Evolutionary conservation across 345 rosid genomes (phyloP).

Genomic region (Linum tenue): DNA sequence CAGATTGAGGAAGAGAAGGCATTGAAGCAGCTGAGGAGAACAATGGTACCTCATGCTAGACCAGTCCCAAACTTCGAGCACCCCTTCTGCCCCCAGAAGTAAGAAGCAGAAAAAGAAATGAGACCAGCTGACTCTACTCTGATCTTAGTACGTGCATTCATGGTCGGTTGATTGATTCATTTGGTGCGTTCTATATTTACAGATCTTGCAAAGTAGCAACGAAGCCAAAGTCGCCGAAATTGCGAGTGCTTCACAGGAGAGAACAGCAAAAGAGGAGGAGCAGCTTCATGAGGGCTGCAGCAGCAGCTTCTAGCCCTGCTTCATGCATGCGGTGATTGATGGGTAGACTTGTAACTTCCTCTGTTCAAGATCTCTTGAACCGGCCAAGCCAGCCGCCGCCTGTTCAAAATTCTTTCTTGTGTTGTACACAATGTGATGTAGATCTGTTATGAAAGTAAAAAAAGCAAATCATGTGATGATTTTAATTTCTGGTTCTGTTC

Average conservation of each 20-base stretch:
- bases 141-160: background rate
- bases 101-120: conserved; percentile 5
- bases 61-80: conserved; percentile 75
- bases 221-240: conserved; percentile 52
- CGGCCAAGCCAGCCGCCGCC: background rate
- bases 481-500: no score
- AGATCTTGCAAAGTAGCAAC: conserved; percentile 62
- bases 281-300: background rate
- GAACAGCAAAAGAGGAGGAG: conserved; percentile 16
- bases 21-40: conserved; percentile 76
- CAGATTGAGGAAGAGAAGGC: conserved; percentile 91
- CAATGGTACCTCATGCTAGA: conserved; percentile 87
- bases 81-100: conserved; percentile 84
- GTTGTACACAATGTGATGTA: no score
- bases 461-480: no score
- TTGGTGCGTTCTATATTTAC: background rate
- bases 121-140: background rate
- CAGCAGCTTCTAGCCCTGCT: conserved; percentile 32
- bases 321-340: conserved; percentile 37
- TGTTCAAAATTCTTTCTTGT: no score
- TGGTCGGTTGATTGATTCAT: background rate
- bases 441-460: no score
- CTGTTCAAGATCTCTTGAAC: conserved; percentile 91
- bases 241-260: conserved; percentile 39
- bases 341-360: background rate